Evolutionary conservation across 129 eudicot species (phyloP), one percentile per base, ranked within the genome.

Genomic region (Pulicaria dysenterica): DNA sequence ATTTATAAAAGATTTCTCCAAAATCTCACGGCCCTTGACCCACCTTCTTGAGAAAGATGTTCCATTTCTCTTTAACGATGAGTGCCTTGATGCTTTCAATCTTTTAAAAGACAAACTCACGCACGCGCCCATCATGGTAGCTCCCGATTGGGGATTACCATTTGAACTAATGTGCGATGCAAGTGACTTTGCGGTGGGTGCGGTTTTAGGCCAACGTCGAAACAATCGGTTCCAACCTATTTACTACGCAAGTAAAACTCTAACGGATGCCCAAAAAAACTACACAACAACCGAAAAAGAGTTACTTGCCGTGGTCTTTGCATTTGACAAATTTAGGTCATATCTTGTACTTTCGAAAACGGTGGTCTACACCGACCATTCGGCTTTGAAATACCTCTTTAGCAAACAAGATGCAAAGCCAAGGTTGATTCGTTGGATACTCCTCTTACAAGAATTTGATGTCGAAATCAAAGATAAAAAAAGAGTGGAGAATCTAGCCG

Each of bases 1-100:
- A 2, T 64, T 44, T 1, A 64, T 64, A n/a, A 64, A 64, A 1
- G 70, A 64, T 13, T 64, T 64, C n/a, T 64, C 70, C 3, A 64
- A 64, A 16, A 64, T 64, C 8, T 0, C 70, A 5, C 5, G 15
- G 12, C 55, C 42, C 34, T 1, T 65, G 40, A 15, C 15, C 14
- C 11, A 46, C 2, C 56, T 66, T 4, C 24, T 66, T 1, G 57
- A 46, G 8, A 66, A 66, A 13, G 58, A 66, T 6, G 6, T 8
- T 2, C 40, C 14, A 13, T 66, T 66, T 19, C 0, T 1, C 0
- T 65, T 65, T 15, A 3, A 0, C 5, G n/a, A 15, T 6, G 11
- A 39, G 13, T 40, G 42, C 7, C 8, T 65, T 8, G 15, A 17
- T 6, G 70, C 55, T 9, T 40, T 63, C 5, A 1, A 39, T 11